Evolutionary conservation across 2,329 filamentous ascomycete genomes (phyloP), one percentile per base, ranked within the genome.

Genomic region (Fusarium anthophilum): DNA sequence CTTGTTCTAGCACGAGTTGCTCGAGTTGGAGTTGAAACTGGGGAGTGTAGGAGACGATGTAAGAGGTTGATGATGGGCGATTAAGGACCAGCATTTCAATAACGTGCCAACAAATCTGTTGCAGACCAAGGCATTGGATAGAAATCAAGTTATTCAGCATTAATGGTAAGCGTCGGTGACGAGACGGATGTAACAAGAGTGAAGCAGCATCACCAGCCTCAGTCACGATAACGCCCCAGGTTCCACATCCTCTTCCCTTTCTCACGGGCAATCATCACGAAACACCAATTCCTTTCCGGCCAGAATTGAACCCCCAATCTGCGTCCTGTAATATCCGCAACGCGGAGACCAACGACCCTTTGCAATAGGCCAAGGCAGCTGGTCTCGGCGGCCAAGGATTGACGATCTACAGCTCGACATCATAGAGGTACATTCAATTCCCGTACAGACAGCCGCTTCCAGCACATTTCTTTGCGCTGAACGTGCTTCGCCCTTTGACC

Each of bases 71-170:
- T 63, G 43, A 69, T 64, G 35, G 53, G 37, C 57, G 39, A 58
- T 58, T 74, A 75, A 65, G 72, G 72, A 63, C 72, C 72, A 61
- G 72, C 72, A 72, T 75, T 43, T 61, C 56, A 64, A 61, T 67
- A 73, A 72, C 39, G 30, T 73, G 70, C 70, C 62, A 73, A 63
- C 66, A 61, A 73, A 55, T 45, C 37, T 63, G 63, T 44, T 62
- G 53, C 70, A 70, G 43, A 53, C 30, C 60, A 70, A 73, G 66
- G 66, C 41, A 72, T 43, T 73, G 63, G 37, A 58, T 59, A 65
- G 63, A 48, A 69, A 59, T 45, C 57, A 72, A 64, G 63, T 41
- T 65, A 55, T 32, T 48, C 45, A 50, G 55, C 41, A 37, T 55
- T 37, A 12, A 65, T 35, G 50, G 28, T 14, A 47, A 70, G 30